Evolutionary conservation across 176 grass and related monocot species (phyloP), one percentile per base, ranked within the genome.

Genomic region (Oryza punctata): DNA sequence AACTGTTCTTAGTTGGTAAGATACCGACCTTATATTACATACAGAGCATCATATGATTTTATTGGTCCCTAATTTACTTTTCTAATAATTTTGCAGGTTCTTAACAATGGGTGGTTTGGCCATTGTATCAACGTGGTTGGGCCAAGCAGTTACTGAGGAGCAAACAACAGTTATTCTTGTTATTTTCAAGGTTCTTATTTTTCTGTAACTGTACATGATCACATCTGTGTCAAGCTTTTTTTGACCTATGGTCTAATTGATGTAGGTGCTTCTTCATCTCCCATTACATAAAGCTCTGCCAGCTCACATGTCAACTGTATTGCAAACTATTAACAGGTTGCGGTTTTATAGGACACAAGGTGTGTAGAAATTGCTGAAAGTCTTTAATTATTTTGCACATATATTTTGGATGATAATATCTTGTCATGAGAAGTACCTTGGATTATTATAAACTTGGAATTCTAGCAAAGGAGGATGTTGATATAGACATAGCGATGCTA

Each of bases 271-370:
- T 61, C 92, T 92, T 67, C 93, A 99, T 66, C 87, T 99, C 26
- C 93, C 96, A 23, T 84, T 99, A 45, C 89, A 91, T 69, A 99
- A 92, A 91, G 93, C 96, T 87, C 80, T 93, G 75, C 93, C 96
- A 64, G 69, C 66, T 44, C 91, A 94, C 30, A 96, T 99, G 83
- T 96, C 96, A 77, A 76, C 40, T 72, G 87, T 89, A 47, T 74
- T 99, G 77, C 96, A 91, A 89, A 89, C 91, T 76, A 90, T 99
- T 66, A 99, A 96, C 52, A 94, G 78, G 70, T 90, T 99, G 87
- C 83, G 93, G 32, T 99, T 99, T 94, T 99, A 99, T 90, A 91
- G 85, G 85, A 85, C 83, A 67, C 94, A 94, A 94, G 96, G 96
- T 96, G 77, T 93, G 91, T 89, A 79, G 38, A 79, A 47, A 54